Evolutionary conservation across 768 basidiomycete genomes (phyloP), one percentile per base, ranked within the genome.

Genomic region (Hemileccinum impolitum): DNA sequence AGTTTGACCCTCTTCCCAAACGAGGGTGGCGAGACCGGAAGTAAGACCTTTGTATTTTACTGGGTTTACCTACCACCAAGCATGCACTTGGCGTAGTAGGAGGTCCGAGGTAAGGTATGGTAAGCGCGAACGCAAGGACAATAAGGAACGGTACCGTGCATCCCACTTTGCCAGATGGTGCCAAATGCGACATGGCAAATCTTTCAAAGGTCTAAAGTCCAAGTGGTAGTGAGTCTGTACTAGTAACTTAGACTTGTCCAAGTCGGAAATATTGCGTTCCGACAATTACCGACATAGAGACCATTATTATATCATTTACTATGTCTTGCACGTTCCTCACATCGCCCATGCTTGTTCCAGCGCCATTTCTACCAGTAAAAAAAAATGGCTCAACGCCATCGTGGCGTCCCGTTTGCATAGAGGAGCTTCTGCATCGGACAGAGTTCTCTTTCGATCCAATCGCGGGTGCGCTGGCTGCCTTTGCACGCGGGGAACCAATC

Each of bases 21-120:
- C 46, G 64, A 94, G 82, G 34, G 77, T 76, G 50, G 76, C 75
- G 54, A 93, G 72, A 56, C 79, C 74, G 43, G 79, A 72, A 41
- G 73, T 59, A 55, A 86, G 81, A 50, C 88, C 84, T 59, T 73
- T 79, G 76, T 84, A 91, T 68, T 91, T 90, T 47, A 57, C 57
- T 15, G 89, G 84, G 76, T 83, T 78, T 54, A 91, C 89, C 89
- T 91, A 4, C 9, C 91, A 64, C 90, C 90, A 58, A 94, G 80
- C 82, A 90, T 84, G 68, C 85, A 88, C 71, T 92, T 90, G 65
- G 82, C 68, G 67, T 91, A 91, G 78, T 91, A 91, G 42, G 72
- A 72, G 88, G 84, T 32, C 87, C 87, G 50, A 77, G 64, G 58
- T 76, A 76, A 14, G 12, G 12, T 31, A 42, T 4, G 14, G 30